These are phyloP conservation scores for Fagus crenata DNA, from an alignment of 306 rosid species.

Conservation along the genomic window DNA sequence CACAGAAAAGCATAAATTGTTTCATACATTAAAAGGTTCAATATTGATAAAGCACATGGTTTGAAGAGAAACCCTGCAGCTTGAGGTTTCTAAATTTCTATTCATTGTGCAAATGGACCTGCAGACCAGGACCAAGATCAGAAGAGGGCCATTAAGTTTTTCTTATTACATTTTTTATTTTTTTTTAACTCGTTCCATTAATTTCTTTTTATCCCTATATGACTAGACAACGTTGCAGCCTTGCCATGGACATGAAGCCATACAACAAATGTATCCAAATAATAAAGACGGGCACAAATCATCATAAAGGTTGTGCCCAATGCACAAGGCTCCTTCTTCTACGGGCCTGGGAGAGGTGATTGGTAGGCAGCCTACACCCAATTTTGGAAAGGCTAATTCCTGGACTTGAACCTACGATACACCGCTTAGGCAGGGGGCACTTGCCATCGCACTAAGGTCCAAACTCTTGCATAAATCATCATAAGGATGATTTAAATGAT, in stretches of 20 bases:
- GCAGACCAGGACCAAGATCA: slow-evolving; percentile 7
- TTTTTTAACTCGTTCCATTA: neutral
- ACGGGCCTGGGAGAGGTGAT: too few relatives aligned
- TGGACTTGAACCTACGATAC: too few relatives aligned
- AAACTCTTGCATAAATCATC: neutral
- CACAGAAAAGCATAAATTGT: slow-evolving; percentile 18
- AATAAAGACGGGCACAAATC: neutral
- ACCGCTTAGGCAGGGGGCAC: too few relatives aligned
- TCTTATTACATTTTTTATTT: neutral
- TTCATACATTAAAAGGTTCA: neutral
- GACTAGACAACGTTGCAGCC: neutral
- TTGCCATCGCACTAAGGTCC: too few relatives aligned
- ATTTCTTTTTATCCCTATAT: neutral
- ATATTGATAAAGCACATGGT: neutral
- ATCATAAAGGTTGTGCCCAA: neutral
- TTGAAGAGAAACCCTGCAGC: neutral
- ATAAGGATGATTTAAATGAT: neutral
- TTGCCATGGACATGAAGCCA: neutral
- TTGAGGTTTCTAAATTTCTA: neutral
- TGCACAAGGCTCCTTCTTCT: too few relatives aligned
- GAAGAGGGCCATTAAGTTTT: neutral
- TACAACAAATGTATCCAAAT: neutral
- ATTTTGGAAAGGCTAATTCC: too few relatives aligned
- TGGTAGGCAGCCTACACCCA: too few relatives aligned
- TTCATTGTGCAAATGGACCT: neutral